Conservation (phyloP, 208 protist species). For the Angomonas ambiguus region DNA sequence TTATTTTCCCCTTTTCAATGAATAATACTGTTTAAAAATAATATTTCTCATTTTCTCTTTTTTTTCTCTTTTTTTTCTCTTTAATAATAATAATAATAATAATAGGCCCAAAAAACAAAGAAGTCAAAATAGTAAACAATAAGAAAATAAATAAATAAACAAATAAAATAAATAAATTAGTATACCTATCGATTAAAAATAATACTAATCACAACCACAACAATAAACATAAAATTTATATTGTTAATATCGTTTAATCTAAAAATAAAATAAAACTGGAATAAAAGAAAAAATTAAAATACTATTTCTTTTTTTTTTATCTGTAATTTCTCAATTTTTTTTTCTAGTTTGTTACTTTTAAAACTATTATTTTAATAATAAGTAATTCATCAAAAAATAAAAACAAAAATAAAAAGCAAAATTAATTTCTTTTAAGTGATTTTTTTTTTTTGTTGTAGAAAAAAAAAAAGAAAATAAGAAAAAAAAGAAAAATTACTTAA, state of each 20-base stretch:
- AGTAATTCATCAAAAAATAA: no score
- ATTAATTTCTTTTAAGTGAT: background rate
- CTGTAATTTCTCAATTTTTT: background rate
- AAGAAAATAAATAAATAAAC: background rate
- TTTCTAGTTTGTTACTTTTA: background rate
- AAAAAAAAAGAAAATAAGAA: background rate
- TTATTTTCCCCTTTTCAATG: background rate
- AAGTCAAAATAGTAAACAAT: background rate
- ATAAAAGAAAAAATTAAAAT: no score
- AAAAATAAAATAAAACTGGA: constrained; percentile 6
- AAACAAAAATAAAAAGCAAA: no score
- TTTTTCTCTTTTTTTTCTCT: constrained; percentile 10
- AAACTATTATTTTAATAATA: no score
- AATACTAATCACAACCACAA: no score
- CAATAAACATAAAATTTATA: background rate
- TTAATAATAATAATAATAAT: background rate
- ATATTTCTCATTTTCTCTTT: constrained; percentile 8
- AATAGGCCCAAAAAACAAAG: no score
- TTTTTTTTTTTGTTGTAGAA: background rate
- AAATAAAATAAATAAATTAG: background rate
- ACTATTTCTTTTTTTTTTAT: constrained; percentile 7
- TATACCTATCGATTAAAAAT: no score
- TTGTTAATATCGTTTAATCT: constrained; percentile 7
- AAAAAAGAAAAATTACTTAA: background rate
- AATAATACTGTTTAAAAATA: background rate